Percentiles rank a stretch among this genome's conserved stretches.
Evolutionary conservation across 2,329 filamentous ascomycete species (phyloP).

Genomic region (Colletotrichum truncatum): DNA sequence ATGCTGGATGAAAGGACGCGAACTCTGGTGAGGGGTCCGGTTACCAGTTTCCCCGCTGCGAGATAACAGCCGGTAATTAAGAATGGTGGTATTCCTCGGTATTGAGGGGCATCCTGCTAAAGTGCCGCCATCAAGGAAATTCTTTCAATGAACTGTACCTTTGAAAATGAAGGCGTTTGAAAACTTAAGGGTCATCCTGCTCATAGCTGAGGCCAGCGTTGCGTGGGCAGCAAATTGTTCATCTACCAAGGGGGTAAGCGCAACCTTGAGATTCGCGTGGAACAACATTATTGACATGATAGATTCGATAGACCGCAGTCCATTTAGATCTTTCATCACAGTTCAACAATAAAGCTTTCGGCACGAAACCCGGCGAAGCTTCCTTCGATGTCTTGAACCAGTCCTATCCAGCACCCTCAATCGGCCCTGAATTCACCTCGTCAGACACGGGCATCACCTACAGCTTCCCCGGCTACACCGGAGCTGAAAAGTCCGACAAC

Average conservation of each 20-base stretch:
- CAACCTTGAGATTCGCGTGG: rapidly evolving
- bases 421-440: conserved; percentile 47
- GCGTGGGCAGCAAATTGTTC: not conserved
- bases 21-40: not conserved
- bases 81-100: not conserved
- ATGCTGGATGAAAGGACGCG: conserved; percentile 14
- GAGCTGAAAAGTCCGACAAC: conserved; percentile 48
- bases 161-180: not conserved
- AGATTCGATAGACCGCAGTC: not conserved
- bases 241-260: not conserved
- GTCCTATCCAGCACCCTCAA: conserved; percentile 48
- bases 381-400: conserved; percentile 52
- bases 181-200: not conserved
- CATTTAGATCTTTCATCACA: not conserved
- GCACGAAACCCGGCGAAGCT: conserved; percentile 52
- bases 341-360: conserved; percentile 60
- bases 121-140: not conserved
- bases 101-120: not conserved
- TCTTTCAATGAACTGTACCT: too few species aligned
- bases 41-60: conserved; percentile 4
- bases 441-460: conserved; percentile 51
- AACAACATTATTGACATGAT: not conserved
- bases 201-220: not conserved
- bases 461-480: conserved; percentile 50
- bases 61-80: not conserved